Conservation (phyloP, 306 rosid genomes). For the Ormosia emarginata region DNA sequence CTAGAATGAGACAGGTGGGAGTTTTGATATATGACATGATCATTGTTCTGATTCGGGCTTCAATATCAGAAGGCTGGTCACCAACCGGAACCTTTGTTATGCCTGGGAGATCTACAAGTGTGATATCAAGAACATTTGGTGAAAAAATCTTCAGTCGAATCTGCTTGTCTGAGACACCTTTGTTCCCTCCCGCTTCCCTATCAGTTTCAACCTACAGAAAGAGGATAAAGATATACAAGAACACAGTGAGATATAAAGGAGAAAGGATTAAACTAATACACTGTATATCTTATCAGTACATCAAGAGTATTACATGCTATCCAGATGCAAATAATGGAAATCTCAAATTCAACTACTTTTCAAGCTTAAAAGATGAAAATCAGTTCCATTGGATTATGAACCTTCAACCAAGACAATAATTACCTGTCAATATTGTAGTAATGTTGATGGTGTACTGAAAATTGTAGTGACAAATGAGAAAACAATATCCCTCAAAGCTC, state of each 20-base stretch:
- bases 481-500: not conserved
- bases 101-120: constrained; percentile 97
- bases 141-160: constrained; percentile 95
- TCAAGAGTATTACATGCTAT: not conserved
- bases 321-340: not conserved
- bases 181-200: constrained; percentile 93
- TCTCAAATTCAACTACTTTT: not conserved
- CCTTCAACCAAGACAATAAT: not conserved
- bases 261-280: not conserved
- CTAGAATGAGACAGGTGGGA: constrained; percentile 84
- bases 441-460: not conserved
- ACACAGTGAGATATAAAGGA: not conserved
- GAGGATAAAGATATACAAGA: not conserved
- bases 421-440: not conserved
- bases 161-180: constrained; percentile 98
- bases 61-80: constrained; percentile 96
- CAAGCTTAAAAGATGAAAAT: not conserved
- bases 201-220: constrained; percentile 84
- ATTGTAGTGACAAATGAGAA: not conserved
- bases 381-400: constrained; percentile 4
- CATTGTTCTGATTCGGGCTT: constrained; percentile 95
- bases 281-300: not conserved
- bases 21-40: constrained; percentile 92
- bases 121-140: constrained; percentile 95
- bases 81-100: constrained; percentile 99